phyloP scores from a whole-genome alignment of 2,329 filamentous ascomycete genomes.

The Hawksworthiomyces lignivorus region DNA sequence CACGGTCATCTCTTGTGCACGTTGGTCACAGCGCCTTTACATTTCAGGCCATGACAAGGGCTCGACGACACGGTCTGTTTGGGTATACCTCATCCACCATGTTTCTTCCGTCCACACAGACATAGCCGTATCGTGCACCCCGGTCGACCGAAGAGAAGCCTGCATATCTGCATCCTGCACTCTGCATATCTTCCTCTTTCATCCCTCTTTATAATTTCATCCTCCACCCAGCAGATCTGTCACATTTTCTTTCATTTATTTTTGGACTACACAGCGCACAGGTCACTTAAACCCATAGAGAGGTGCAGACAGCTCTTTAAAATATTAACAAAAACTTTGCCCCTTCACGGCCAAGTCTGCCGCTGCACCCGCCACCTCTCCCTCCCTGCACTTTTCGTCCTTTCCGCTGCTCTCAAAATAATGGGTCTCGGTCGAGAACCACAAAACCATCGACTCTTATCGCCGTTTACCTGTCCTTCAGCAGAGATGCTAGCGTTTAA shows the following conservation, averaged over 20 bases:
- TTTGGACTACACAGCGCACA: slow-evolving; percentile 4
- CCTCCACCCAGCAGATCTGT: slow-evolving; percentile 8
- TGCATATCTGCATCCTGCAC: slow-evolving; percentile 3
- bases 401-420: too few relatives aligned
- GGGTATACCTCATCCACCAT: too few relatives aligned
- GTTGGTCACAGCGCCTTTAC: too few relatives aligned
- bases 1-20: too few relatives aligned
- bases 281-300: slow-evolving; percentile 3
- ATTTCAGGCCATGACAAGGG: too few relatives aligned
- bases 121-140: background rate
- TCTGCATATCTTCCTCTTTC: background rate
- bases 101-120: background rate
- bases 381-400: too few relatives aligned
- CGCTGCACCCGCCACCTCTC: slow-evolving; percentile 12
- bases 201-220: background rate
- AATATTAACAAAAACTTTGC: background rate
- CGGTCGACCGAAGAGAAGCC: slow-evolving; percentile 7
- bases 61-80: too few relatives aligned
- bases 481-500: too few relatives aligned
- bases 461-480: too few relatives aligned
- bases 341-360: slow-evolving; percentile 9
- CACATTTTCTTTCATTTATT: slow-evolving; percentile 8
- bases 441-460: too few relatives aligned
- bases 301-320: slow-evolving; percentile 2
- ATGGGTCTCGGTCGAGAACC: too few relatives aligned